Conservation (phyloP, 139 green algal genomes). For the Penium margaritaceum region DNA sequence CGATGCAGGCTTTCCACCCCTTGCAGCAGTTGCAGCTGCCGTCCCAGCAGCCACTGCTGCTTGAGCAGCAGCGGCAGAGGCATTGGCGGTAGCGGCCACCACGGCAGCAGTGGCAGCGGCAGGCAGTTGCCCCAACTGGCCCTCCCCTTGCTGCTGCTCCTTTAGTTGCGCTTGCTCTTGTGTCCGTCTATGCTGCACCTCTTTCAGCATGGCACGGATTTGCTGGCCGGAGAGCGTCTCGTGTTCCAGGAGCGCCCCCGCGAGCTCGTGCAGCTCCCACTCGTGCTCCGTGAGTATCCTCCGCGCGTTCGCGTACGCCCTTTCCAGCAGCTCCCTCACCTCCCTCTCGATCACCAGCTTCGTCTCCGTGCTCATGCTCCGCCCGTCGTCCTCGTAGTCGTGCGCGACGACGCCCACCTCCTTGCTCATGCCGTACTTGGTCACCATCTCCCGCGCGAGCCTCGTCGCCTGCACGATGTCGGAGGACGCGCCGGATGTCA, state of each 20-base stretch:
- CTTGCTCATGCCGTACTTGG: conserved; percentile 55
- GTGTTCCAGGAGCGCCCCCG: conserved; percentile 73
- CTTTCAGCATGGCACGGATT: conserved; percentile 48
- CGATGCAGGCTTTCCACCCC: too few species aligned
- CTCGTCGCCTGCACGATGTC: conserved; percentile 77
- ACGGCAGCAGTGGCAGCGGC: too few species aligned
- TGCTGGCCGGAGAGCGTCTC: conserved; percentile 63
- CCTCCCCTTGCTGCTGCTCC: not conserved
- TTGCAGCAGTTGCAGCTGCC: not conserved
- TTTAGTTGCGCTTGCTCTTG: too few species aligned
- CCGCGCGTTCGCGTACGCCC: conserved; percentile 67
- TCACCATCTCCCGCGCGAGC: conserved; percentile 55
- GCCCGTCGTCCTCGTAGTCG: conserved; percentile 66
- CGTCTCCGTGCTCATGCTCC: conserved; percentile 72
- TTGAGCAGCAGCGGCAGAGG: not conserved
- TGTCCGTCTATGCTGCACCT: too few species aligned
- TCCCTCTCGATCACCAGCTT: conserved; percentile 82
- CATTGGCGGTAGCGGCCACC: too few species aligned
- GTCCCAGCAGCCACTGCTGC: not conserved
- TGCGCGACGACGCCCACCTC: conserved; percentile 64
- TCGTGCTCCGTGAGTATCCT: conserved; percentile 69
- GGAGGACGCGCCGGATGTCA: conserved; percentile 68
- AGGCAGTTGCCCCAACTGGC: not conserved
- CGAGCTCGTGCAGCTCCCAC: conserved; percentile 80
- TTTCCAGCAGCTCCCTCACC: conserved; percentile 66